Evolutionary conservation across 2,329 filamentous ascomycete genomes (phyloP).

Genomic region (Hypoxylon sp.): DNA sequence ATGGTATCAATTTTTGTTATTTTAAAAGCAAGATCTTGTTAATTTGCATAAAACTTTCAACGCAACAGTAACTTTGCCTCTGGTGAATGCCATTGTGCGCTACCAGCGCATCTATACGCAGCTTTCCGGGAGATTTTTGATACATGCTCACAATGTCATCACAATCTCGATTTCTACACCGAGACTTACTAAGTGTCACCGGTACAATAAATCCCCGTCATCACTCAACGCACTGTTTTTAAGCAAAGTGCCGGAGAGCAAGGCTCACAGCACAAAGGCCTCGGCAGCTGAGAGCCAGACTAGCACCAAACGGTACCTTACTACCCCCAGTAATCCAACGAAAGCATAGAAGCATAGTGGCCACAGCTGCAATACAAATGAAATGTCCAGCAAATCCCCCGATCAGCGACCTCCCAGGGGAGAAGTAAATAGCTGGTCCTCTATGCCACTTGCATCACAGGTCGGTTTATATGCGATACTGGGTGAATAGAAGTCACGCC

Average conservation of each 20-base stretch:
- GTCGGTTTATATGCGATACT: background rate
- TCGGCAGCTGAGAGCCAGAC: background rate
- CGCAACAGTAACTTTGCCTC: background rate
- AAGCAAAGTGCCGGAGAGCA: background rate
- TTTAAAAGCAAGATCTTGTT: background rate
- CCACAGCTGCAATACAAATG: no score
- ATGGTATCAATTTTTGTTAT: background rate
- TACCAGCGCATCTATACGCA: background rate
- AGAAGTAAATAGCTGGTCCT: background rate
- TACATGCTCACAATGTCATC: background rate
- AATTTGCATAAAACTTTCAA: background rate
- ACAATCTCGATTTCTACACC: background rate
- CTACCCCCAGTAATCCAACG: background rate
- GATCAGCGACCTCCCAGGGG: background rate
- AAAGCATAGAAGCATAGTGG: slow-evolving; percentile 2
- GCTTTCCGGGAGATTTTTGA: background rate
- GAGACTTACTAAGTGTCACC: background rate
- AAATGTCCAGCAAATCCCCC: no score
- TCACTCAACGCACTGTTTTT: background rate
- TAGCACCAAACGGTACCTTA: background rate
- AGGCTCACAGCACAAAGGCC: background rate
- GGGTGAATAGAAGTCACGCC: background rate
- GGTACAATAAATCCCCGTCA: background rate
- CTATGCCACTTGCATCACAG: background rate
- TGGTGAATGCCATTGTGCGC: background rate